Percentiles rank a stretch among this genome's conserved stretches.
These are phyloP conservation scores for Backusella psychrophila DNA, from an alignment of 192 early-diverging fungal species.

Conservation along the genomic window DNA sequence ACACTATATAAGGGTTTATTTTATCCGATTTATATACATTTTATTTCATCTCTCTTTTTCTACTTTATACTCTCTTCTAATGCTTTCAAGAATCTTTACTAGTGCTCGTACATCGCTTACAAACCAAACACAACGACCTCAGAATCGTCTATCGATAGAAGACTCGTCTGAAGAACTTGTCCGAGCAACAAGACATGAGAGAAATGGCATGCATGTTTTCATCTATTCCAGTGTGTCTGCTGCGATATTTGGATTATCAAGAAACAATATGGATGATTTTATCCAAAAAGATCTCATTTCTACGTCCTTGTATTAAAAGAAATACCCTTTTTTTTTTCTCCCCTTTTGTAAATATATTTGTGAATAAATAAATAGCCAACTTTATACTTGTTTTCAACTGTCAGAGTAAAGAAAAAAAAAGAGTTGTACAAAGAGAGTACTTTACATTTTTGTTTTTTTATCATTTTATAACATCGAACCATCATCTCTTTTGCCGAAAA, in stretches of 20 bases:
- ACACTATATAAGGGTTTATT: not conserved
- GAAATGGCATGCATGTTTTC: not conserved
- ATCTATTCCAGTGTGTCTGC: not conserved
- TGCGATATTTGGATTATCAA: not conserved
- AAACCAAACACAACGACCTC: not conserved
- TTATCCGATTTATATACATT: not conserved
- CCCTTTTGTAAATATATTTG: not conserved
- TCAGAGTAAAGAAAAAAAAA: not conserved
- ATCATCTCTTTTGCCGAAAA: conserved; percentile 6
- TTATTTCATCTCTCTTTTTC: not conserved
- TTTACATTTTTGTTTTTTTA: not conserved
- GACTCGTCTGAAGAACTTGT: conserved; percentile 14
- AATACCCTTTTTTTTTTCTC: not conserved
- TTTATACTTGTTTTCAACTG: too few relatives aligned
- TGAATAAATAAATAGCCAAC: not conserved
- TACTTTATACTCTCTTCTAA: not conserved
- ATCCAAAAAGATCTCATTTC: conserved; percentile 24
- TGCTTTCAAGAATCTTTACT: conserved; percentile 8
- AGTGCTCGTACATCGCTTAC: not conserved
- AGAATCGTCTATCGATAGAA: not conserved
- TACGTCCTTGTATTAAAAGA: not conserved
- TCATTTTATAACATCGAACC: not conserved
- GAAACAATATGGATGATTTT: conserved; percentile 21
- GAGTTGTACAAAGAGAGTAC: not conserved
- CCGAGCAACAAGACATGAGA: not conserved